These are phyloP conservation scores for Pseudogymnoascus sp. DNA, from an alignment of 2,329 filamentous ascomycete genomes.

Conservation along the genomic window DNA sequence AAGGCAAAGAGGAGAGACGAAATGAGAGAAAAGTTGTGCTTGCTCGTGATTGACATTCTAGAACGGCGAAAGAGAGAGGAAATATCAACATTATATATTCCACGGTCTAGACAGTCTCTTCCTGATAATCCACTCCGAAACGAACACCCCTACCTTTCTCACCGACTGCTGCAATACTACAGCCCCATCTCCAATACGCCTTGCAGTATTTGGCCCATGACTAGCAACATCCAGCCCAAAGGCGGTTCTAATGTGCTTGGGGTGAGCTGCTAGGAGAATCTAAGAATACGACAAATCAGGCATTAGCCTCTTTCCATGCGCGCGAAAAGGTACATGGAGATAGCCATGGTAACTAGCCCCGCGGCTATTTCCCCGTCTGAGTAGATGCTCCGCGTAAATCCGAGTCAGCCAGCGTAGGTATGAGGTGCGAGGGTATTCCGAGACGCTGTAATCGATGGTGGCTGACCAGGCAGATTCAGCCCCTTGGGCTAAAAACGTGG, in stretches of 20 bases:
- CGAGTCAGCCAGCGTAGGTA: neutral
- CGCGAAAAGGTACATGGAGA: neutral
- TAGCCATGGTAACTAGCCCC: neutral
- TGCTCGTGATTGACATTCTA: neutral
- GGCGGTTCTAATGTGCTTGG: neutral
- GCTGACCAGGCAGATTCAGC: conserved; percentile 1
- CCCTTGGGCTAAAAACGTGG: neutral
- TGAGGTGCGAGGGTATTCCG: neutral
- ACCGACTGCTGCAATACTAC: neutral
- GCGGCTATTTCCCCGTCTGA: neutral
- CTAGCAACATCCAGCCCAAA: neutral
- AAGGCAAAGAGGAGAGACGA: neutral
- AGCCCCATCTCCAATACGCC: conserved; percentile 1
- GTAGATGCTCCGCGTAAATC: neutral
- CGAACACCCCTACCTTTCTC: neutral
- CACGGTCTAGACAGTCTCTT: neutral
- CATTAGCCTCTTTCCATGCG: neutral
- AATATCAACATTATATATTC: conserved; percentile 2
- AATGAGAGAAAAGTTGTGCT: neutral
- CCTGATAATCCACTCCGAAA: neutral
- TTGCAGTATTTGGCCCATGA: neutral
- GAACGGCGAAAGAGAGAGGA: neutral
- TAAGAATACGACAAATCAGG: neutral
- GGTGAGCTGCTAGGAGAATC: neutral
- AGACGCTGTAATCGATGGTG: neutral